Evolutionary conservation across 305 asterid genomes (phyloP), one percentile per base, ranked within the genome.

Genomic region (Solanum hybrid): DNA sequence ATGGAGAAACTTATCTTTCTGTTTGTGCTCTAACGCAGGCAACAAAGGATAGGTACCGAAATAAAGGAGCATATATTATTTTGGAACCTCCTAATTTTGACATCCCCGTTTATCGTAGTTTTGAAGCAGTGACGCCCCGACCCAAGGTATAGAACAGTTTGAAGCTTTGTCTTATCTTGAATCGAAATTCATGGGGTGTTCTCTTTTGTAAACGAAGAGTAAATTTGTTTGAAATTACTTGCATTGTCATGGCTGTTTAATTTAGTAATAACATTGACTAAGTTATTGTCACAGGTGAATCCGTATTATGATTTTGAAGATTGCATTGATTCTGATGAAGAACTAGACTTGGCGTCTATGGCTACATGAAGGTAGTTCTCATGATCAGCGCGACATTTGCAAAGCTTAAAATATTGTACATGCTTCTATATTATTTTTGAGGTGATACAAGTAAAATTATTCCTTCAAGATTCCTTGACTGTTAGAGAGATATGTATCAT

Each of bases 81-180:
- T 90, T 97, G 92, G 97, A 93, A 90, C 95, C 99, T 79, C 99
- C 98, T 3, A 88, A 93, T 66, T 96, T 94, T 86, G 95, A 94
- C 89, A 91, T 94, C 75, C 98, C 99, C 42, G 87, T 64, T 91
- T 95, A 95, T 91, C 98, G 88, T 89, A 95, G 95, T 93, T 97
- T 96, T 86, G 98, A 95, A 89, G 99, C 99, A 86, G 94, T 97
- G 91, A 91, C 94, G 88, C 99, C 99, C 77, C 94, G 99, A 88
- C 99, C 99, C 32, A 92, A 92, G 99, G 99, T 97, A 79, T 40
- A 32, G 51, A 87, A 88, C 87, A 34, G 40, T 56, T 66, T 81
- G 79, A 29, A 34, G 31, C 71, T 35, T 10, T 37, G 27, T 40
- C 26, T 35, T 56, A 79, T 79, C 17, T 36, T 26, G 85, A 78